A percentile compares a stretch with the other conserved stretches of the same genome.
Conservation (phyloP, 2,329 filamentous ascomycete species). For the Leptosphaerulina australis region DNA sequence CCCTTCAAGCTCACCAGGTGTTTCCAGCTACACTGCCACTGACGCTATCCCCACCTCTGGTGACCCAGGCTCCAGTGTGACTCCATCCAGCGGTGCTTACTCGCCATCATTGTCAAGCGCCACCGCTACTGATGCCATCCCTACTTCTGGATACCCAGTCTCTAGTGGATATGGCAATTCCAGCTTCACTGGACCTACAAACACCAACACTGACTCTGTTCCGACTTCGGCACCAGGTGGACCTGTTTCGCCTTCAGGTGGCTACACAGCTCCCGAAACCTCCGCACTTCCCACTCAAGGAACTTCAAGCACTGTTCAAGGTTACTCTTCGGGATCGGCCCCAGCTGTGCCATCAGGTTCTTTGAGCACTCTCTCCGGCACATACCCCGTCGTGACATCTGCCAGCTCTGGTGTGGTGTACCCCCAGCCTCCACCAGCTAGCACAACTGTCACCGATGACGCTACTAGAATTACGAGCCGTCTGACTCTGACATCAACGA, state of each 20-base stretch:
- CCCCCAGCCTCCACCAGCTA: slow-evolving; percentile 15
- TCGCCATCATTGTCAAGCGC: not conserved
- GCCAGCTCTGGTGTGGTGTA: slow-evolving; percentile 21
- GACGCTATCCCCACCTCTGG: slow-evolving; percentile 7
- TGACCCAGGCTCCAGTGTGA: not conserved
- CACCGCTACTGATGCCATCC: slow-evolving; percentile 7
- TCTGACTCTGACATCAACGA: slow-evolving; percentile 31
- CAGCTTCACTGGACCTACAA: not conserved
- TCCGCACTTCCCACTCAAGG: slow-evolving; percentile 8
- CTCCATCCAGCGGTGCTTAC: not conserved
- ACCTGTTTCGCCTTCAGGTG: not conserved
- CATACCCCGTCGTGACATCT: slow-evolving; percentile 15
- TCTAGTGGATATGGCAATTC: not conserved
- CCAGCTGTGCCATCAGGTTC: slow-evolving; percentile 3
- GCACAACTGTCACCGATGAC: slow-evolving; percentile 22
- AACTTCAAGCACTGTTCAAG: not conserved
- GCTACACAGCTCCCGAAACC: not conserved
- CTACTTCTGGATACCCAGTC: slow-evolving; percentile 1
- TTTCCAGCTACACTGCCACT: slow-evolving; percentile 9
- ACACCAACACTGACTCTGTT: slow-evolving; percentile 10
- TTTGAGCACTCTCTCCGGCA: slow-evolving; percentile 12
- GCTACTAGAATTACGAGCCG: slow-evolving; percentile 37
- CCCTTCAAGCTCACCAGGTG: too few species aligned
- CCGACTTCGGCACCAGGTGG: slow-evolving; percentile 2
- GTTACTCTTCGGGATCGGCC: slow-evolving; percentile 3